Evolutionary conservation across 805 yeast species (phyloP).

Genomic region (Wickerhamomyces mucosus): DNA sequence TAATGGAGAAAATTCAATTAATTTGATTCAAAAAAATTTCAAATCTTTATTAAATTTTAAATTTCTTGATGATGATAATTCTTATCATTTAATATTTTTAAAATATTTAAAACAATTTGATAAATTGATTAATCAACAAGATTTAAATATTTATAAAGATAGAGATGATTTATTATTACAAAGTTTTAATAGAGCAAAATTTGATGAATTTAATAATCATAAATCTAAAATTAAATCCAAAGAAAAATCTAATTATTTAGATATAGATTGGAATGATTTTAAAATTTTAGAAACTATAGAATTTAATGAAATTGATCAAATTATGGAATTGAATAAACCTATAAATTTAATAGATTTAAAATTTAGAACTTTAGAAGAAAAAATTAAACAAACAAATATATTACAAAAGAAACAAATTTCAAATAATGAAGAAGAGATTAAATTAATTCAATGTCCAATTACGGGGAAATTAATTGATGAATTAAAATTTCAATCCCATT

Average conservation of each 20-base stretch:
- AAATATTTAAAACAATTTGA: conserved; percentile 49
- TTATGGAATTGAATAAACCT: conserved; percentile 44
- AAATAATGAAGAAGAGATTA: conserved; percentile 37
- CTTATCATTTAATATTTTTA: conserved; percentile 44
- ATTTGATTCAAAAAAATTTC: conserved; percentile 27
- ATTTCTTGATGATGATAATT: conserved; percentile 52
- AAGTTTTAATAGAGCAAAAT: conserved; percentile 51
- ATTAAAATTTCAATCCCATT: conserved; percentile 58
- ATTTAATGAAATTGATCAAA: conserved; percentile 52
- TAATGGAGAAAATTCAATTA: conserved; percentile 41
- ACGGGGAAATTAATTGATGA: conserved; percentile 67
- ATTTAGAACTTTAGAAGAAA: conserved; percentile 40
- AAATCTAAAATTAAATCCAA: conserved; percentile 25
- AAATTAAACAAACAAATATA: conserved; percentile 11
- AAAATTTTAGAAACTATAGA: conserved; percentile 58
- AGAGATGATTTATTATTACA: conserved; percentile 30
- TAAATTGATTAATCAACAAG: conserved; percentile 18
- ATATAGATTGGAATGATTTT: conserved; percentile 86
- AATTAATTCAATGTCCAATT: conserved; percentile 71
- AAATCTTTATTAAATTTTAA: conserved; percentile 51
- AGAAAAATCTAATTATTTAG: conserved; percentile 47
- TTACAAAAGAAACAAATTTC: conserved; percentile 1
- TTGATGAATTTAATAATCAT: conserved; percentile 27
- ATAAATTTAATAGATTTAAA: conserved; percentile 49
- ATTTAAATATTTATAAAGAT: conserved; percentile 1